These are phyloP conservation scores for Cyberlindnera euphorbiae DNA, from an alignment of 805 yeast genomes.

Conservation along the genomic window DNA sequence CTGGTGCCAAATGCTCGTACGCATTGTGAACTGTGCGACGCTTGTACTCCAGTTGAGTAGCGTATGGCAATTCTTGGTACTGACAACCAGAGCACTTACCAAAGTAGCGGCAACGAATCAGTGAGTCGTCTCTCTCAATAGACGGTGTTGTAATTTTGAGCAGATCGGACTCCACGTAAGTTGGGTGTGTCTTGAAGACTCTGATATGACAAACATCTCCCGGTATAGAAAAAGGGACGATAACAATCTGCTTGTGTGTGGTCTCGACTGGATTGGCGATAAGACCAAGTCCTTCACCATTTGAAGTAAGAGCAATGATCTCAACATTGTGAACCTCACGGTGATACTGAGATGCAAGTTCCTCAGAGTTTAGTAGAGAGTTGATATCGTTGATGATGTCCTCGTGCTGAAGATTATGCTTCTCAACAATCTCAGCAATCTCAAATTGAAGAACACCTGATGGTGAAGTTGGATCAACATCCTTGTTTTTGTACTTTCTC, in stretches of 20 bases:
- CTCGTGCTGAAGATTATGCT: constrained; percentile 36
- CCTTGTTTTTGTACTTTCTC: constrained; percentile 56
- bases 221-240: constrained; percentile 84
- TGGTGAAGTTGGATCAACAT: constrained; percentile 72
- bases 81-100: constrained; percentile 96
- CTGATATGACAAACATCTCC: constrained; percentile 73
- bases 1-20: constrained; percentile 68
- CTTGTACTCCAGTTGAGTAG: constrained; percentile 68
- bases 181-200: constrained; percentile 74
- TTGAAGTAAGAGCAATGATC: constrained; percentile 58
- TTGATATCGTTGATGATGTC: constrained; percentile 63
- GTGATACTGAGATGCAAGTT: constrained; percentile 44
- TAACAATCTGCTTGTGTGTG: constrained; percentile 50
- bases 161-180: constrained; percentile 71
- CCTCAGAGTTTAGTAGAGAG: constrained; percentile 55
- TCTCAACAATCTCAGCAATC: constrained; percentile 52
- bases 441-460: constrained; percentile 75
- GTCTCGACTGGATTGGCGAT: constrained; percentile 53
- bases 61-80: constrained; percentile 74
- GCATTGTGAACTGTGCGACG: constrained; percentile 76
- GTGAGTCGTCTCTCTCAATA: constrained; percentile 43
- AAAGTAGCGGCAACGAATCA: constrained; percentile 76
- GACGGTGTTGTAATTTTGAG: constrained; percentile 44
- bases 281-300: constrained; percentile 84
- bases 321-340: constrained; percentile 54